phyloP scores from a whole-genome alignment of 331 rosid species.

The Prunus yedoensis region DNA sequence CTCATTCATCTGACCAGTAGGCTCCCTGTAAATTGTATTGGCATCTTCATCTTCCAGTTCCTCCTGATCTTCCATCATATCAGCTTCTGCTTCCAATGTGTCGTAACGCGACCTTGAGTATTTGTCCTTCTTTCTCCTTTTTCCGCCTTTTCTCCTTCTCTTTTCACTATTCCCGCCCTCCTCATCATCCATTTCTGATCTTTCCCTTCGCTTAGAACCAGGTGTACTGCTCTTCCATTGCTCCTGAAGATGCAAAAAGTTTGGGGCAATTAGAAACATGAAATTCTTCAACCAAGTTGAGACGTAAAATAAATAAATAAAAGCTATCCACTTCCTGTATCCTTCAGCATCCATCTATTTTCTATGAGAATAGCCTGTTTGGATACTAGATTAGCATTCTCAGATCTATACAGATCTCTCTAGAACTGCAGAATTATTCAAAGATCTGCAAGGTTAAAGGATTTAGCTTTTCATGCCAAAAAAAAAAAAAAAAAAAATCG shows the following conservation, averaged over 20 bases:
- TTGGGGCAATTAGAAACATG: constrained; percentile 9
- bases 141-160: constrained; percentile 85
- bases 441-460: too few species aligned
- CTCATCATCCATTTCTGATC: constrained; percentile 73
- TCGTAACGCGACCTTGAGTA: constrained; percentile 70
- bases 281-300: constrained; percentile 5
- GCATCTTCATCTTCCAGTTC: constrained; percentile 63
- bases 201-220: constrained; percentile 77
- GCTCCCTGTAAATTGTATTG: constrained; percentile 51
- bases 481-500: too few species aligned
- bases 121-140: constrained; percentile 92
- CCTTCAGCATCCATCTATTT: too few species aligned
- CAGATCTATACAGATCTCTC: too few species aligned
- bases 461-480: too few species aligned
- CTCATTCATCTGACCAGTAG: constrained; percentile 41
- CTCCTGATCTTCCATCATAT: constrained; percentile 82
- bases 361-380: too few species aligned
- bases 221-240: constrained; percentile 97
- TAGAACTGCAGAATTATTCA: too few species aligned
- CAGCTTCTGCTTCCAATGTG: constrained; percentile 71
- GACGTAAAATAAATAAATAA: too few species aligned
- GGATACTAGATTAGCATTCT: too few species aligned
- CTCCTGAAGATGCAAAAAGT: constrained; percentile 54
- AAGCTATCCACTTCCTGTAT: too few species aligned
- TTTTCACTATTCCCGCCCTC: constrained; percentile 77